Base-by-base conservation (phyloP, 768 basidiomycete species). In the Hebeloma cylindrosporum region DNA sequence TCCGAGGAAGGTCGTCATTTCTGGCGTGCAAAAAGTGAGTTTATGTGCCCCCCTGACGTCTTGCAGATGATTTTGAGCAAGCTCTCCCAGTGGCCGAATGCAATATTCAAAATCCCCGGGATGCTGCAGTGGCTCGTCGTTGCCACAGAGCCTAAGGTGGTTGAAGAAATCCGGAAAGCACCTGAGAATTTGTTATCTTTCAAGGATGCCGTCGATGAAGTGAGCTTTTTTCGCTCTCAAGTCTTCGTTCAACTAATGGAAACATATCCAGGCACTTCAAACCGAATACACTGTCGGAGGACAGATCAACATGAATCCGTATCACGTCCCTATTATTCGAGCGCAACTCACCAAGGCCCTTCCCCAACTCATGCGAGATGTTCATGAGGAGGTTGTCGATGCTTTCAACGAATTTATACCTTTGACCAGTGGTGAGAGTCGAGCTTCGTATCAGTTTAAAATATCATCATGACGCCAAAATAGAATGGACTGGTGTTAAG, bases 61-160 rank as follows among this genome's bases (percentile, higher is more conserved):
- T n/a, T n/a, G n/a, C n/a, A n/a, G n/a, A n/a, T n/a, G n/a, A n/a
- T n/a, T n/a, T n/a, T n/a, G n/a, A n/a, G n/a, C n/a, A n/a, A n/a
- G n/a, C n/a, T n/a, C n/a, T n/a, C n/a, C n/a, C n/a, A n/a, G n/a
- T n/a, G n/a, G n/a, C n/a, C n/a, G n/a, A n/a, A n/a, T n/a, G n/a
- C n/a, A 23, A 53, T 58, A 2, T 80, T 78, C 62, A 73, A 70
- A 57, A 63, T 79, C 5, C 63, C 75, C 1, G 61, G 60, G 40
- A 57, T 73, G 29, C 63, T 71, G 34, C 60, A 66, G 37, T 80
- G 78, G 78, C 47, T 70, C 2, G 66, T 78, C 10, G 57, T 79
- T 7, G 58, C 74, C 21, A 65, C 68, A 6, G 70, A 73, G 1
- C 56, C 65, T 0, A 53, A 63, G 17, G 63, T 66, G 25, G 58